Evolutionary conservation across 495 filamentous ascomycete genomes (phyloP), one percentile per base, ranked within the genome.

Genomic region (Usnea hakonensis): DNA sequence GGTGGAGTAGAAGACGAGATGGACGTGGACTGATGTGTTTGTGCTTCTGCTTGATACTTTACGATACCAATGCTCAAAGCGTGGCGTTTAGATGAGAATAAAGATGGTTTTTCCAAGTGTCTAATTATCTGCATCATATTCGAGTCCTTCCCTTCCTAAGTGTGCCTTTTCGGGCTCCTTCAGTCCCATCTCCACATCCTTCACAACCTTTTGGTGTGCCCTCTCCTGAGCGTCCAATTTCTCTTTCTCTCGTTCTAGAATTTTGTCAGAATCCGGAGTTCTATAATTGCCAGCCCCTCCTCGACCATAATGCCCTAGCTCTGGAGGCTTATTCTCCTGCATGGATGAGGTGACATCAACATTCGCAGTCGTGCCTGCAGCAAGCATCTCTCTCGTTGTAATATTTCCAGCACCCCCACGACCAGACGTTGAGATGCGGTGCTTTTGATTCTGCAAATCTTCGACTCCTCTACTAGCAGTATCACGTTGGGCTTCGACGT

Each of bases 1-100:
- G 87, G 87, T 28, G 83, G 80, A 37, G 81, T 85, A 64, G 80
- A 88, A 76, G 78, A 85, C 68, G 76, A 79, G 65, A 89, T 90
- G 86, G 85, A 89, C 70, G 76, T 87, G 71, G 87, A 90, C 71
- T 88, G 78, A 83, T 69, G 67, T 19, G 28, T 16, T 52, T 26
- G 14, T 52, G 13, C 16, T 52, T 26, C 5, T 52, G 13, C 16
- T 44, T 61, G 50, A 55, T 32, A 13, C 19, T 48, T 26, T 44
- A 48, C 55, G 26, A 50, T 54, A 33, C n/a, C 30, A 38, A 52
- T 41, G 30, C 5, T 38, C 38, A 33, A 53, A 70, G 68, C 68
- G 60, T 44, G 68, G 68, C 57, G 68, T 68, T 67, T 5, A 43
- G 52, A 40, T 5, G 16, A 30, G 4, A 5, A 28, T 28, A 50